Evolutionary conservation across 2,329 filamentous ascomycete genomes (phyloP), one percentile per base, ranked within the genome.

Genomic region (Teratosphaeria nubilosa): DNA sequence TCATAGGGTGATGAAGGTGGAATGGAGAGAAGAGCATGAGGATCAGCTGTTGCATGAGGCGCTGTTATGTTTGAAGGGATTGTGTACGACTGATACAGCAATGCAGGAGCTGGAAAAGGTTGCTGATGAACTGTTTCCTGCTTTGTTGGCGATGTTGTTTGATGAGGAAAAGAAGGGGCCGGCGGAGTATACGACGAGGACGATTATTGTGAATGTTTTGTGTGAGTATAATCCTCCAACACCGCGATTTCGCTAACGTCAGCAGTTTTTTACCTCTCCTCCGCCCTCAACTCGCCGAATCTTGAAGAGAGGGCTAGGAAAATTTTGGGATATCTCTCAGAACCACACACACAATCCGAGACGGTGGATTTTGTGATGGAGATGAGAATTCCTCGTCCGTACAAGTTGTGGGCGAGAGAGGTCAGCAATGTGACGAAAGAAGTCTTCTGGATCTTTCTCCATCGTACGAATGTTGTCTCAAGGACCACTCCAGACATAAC

Each of bases 381-480:
- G 60, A 97, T 97, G 85, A 87, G 88, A 65, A 85, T 86, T 37
- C 84, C 90, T 54, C 83, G 92, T 0, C 92, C 92, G 0, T 99
- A 96, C 73, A 87, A 90, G 34, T 83, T 95, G 2, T 99, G 92
- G 92, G 90, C 87, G 75, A 94, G 91, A 73, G 94, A 99, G 74
- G 85, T 92, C 20, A 86, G 86, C 60, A 91, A 88, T 66, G 92
- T 97, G 53, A 96, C 91, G 50, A 96, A 96, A 73, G 92, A 99
- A 72, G 92, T 97, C 30, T 99, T 99, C 72, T 99, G 92, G 92
- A 97, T 97, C 70, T 99, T 97, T 76, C 80, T 97, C 56, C 92
- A 97, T 74, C 88, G 95, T 65, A 79, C 95, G 59, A 97, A 97
- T 67, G 86, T 96, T 52, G 82, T 97, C 41, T 81, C 90, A 24